Evolutionary conservation across 2,329 filamentous ascomycete species (phyloP).

Genomic region (Phialophora tarda): DNA sequence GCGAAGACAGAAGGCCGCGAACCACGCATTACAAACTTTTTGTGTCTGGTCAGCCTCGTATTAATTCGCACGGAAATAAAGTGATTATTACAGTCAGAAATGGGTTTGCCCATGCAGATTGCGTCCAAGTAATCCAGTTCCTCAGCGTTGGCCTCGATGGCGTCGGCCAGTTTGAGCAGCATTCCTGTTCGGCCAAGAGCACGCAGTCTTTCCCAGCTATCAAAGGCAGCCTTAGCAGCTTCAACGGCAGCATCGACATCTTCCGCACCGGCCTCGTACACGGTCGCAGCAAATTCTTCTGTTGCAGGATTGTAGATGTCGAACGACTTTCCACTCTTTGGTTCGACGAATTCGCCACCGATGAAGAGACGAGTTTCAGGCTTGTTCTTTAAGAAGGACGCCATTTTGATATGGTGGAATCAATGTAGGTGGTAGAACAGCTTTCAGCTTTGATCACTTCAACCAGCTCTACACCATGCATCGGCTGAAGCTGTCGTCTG

Average conservation of each 20-base stretch:
- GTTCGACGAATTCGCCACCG: conserved; percentile 44
- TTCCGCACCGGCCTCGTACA: conserved; percentile 42
- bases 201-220: conserved; percentile 53
- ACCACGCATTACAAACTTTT: background rate
- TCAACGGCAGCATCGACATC: conserved; percentile 45
- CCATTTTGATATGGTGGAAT: no score
- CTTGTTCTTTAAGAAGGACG: background rate
- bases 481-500: no score
- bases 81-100: background rate
- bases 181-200: conserved; percentile 51
- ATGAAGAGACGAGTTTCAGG: conserved; percentile 43
- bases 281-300: conserved; percentile 39
- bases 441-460: no score
- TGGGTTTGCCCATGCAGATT: conserved; percentile 59
- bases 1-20: conserved; percentile 56
- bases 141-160: conserved; percentile 48
- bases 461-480: no score
- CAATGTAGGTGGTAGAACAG: no score
- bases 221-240: conserved; percentile 42
- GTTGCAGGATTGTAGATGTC: conserved; percentile 43
- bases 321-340: conserved; percentile 41
- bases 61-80: background rate
- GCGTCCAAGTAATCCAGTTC: conserved; percentile 54
- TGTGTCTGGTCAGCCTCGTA: background rate
- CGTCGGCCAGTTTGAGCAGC: conserved; percentile 50